Evolutionary conservation across 2,329 filamentous ascomycete species (phyloP).

Genomic region (Setomelanomma holmii): DNA sequence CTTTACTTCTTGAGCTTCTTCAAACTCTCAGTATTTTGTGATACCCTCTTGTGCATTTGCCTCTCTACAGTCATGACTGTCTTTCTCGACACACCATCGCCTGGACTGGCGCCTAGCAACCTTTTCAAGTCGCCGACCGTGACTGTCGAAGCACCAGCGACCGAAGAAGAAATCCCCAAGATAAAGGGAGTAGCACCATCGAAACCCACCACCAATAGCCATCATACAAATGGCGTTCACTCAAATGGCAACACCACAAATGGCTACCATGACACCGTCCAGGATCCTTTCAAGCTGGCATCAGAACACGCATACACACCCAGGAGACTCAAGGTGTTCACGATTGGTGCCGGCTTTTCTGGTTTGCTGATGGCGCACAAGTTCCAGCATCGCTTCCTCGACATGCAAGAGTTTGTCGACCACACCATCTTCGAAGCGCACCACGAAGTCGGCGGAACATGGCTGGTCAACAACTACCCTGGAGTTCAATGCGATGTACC

Average conservation of each 20-base stretch:
- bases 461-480: constrained; percentile 17
- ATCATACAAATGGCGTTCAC: constrained; percentile 5
- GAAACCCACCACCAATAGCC: constrained; percentile 11
- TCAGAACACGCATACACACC: constrained; percentile 25
- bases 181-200: constrained; percentile 10
- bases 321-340: constrained; percentile 28
- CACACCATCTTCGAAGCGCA: constrained; percentile 37
- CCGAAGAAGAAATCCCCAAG: constrained; percentile 18
- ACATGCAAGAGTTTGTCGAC: constrained; percentile 31
- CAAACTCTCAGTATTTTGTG: neutral
- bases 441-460: constrained; percentile 46
- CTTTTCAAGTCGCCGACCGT: constrained; percentile 2
- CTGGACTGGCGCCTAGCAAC: constrained; percentile 1
- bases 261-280: constrained; percentile 2
- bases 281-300: constrained; percentile 26
- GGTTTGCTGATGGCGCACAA: constrained; percentile 46
- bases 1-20: neutral
- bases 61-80: constrained; percentile 16
- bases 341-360: constrained; percentile 44
- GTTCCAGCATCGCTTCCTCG: constrained; percentile 39
- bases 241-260: constrained; percentile 1
- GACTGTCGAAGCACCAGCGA: constrained; percentile 3
- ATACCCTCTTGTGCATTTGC: constrained; percentile 5
- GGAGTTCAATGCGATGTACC: neutral
- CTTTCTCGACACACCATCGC: constrained; percentile 12